phyloP scores from a whole-genome alignment of 371 early-diverging fungal genomes.

The Mucor saturninus region DNA sequence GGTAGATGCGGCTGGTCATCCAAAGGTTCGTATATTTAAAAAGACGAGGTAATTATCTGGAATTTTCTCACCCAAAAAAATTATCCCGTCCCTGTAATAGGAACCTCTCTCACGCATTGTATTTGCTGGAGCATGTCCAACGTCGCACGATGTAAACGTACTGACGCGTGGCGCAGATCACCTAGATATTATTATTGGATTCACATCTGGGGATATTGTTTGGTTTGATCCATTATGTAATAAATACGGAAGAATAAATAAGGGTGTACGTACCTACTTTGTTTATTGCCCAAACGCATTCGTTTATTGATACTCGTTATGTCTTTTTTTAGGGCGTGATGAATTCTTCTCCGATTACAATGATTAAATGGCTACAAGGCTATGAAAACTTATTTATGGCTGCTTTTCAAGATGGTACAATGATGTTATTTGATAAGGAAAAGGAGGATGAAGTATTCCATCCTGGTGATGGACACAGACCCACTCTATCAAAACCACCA shows the following conservation, averaged over 20 bases:
- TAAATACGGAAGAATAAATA: slow-evolving; percentile 69
- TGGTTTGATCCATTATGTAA: slow-evolving; percentile 83
- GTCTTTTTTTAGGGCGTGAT: slow-evolving; percentile 62
- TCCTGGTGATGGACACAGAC: slow-evolving; percentile 31
- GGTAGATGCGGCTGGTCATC: slow-evolving; percentile 72
- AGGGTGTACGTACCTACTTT: slow-evolving; percentile 37
- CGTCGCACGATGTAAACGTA: slow-evolving; percentile 89
- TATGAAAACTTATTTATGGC: slow-evolving; percentile 87
- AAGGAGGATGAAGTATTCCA: slow-evolving; percentile 74
- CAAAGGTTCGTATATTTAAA: slow-evolving; percentile 53
- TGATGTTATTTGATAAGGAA: slow-evolving; percentile 88
- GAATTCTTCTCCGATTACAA: slow-evolving; percentile 73
- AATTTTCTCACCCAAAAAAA: neutral
- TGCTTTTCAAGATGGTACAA: slow-evolving; percentile 76
- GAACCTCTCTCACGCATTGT: slow-evolving; percentile 83
- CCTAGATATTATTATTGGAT: slow-evolving; percentile 82
- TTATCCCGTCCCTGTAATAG: slow-evolving; percentile 37
- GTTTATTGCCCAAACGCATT: too few species aligned
- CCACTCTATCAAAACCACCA: neutral
- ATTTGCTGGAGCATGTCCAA: slow-evolving; percentile 80
- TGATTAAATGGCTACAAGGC: slow-evolving; percentile 91
- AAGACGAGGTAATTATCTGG: neutral
- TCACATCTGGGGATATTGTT: slow-evolving; percentile 85
- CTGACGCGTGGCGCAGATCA: slow-evolving; percentile 75
- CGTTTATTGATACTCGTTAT: neutral